Conservation (phyloP, 2,329 filamentous ascomycete species). For the Lojkania enalia region DNA sequence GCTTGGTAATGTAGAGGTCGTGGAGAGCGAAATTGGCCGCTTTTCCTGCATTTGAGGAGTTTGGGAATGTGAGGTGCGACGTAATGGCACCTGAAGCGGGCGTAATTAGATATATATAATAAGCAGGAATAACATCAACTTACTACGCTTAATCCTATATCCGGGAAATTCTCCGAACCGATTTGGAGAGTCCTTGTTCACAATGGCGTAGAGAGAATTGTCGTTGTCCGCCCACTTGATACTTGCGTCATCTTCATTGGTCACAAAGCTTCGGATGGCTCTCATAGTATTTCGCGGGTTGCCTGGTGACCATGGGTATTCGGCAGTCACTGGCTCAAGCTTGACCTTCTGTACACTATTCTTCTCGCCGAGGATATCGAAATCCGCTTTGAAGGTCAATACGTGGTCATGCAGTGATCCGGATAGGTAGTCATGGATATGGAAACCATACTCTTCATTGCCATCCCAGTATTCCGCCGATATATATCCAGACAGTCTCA, state of each 20-base stretch:
- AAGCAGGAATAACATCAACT: slow-evolving; percentile 29
- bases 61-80: slow-evolving; percentile 49
- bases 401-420: slow-evolving; percentile 45
- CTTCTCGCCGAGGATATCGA: slow-evolving; percentile 42
- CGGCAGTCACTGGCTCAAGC: slow-evolving; percentile 50
- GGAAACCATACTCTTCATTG: slow-evolving; percentile 39
- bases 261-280: slow-evolving; percentile 48
- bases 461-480: slow-evolving; percentile 18
- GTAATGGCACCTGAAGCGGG: slow-evolving; percentile 8
- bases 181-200: slow-evolving; percentile 57
- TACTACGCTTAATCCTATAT: slow-evolving; percentile 55
- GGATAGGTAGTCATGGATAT: slow-evolving; percentile 38
- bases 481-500: slow-evolving; percentile 25
- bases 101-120: neutral
- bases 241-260: slow-evolving; percentile 40
- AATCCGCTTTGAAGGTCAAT: slow-evolving; percentile 48
- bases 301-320: slow-evolving; percentile 56
- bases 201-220: slow-evolving; percentile 52
- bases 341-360: slow-evolving; percentile 43
- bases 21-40: slow-evolving; percentile 55
- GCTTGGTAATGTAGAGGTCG: slow-evolving; percentile 56
- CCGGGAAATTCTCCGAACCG: slow-evolving; percentile 57
- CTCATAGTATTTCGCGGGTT: slow-evolving; percentile 57
- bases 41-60: slow-evolving; percentile 53
- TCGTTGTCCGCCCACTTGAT: slow-evolving; percentile 55